Percentiles rank a stretch among this genome's conserved stretches.
phyloP scores from a whole-genome alignment of 2,329 filamentous ascomycete genomes.

The Apiospora kogelbergensis region DNA sequence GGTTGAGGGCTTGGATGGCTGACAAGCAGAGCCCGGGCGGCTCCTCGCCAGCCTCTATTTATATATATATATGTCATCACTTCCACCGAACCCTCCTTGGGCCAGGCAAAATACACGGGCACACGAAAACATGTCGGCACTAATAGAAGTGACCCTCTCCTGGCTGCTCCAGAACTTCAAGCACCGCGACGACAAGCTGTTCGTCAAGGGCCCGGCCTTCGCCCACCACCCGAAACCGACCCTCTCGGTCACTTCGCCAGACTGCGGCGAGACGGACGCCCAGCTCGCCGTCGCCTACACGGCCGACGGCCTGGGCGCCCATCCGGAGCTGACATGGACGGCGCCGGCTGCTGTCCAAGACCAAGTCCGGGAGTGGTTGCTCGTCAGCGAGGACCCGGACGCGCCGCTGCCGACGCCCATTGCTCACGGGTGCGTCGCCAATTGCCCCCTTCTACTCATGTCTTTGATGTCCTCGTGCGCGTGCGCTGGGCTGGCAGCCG shows the following conservation, averaged over 20 bases:
- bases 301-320: slow-evolving; percentile 35
- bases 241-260: slow-evolving; percentile 39
- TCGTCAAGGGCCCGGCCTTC: slow-evolving; percentile 38
- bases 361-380: slow-evolving; percentile 42
- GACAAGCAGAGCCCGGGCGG: not conserved
- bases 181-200: slow-evolving; percentile 38
- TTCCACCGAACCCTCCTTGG: too few relatives aligned
- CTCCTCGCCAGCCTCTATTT: not conserved
- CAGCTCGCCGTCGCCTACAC: slow-evolving; percentile 38
- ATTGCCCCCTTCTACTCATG: not conserved
- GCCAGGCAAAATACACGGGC: too few relatives aligned
- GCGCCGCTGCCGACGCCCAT: slow-evolving; percentile 43
- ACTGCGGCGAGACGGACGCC: slow-evolving; percentile 38
- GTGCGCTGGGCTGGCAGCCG: not conserved
- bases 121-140: slow-evolving; percentile 13
- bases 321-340: slow-evolving; percentile 43
- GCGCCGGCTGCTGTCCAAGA: slow-evolving; percentile 25
- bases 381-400: slow-evolving; percentile 48
- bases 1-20: not conserved
- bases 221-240: slow-evolving; percentile 32
- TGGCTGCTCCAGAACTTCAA: slow-evolving; percentile 40
- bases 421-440: slow-evolving; percentile 43
- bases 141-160: slow-evolving; percentile 36
- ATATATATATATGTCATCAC: too few relatives aligned
- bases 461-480: too few relatives aligned